phyloP scores from a whole-genome alignment of 2,329 filamentous ascomycete genomes.

The Nothophaeocryptopus gaeumannii region DNA sequence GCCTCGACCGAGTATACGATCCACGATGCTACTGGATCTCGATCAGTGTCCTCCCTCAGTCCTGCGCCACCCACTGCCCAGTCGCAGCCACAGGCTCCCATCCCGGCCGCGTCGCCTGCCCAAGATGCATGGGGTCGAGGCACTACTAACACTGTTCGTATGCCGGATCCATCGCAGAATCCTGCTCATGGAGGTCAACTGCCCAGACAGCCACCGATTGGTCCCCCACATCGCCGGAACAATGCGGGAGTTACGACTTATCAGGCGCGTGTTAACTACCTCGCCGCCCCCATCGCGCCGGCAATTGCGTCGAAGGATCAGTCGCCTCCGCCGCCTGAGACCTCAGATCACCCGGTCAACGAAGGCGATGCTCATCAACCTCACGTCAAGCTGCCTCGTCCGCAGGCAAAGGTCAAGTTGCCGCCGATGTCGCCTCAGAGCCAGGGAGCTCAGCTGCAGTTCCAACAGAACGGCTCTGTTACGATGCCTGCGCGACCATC shows the following conservation, averaged over 20 bases:
- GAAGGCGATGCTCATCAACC: slow-evolving; percentile 64
- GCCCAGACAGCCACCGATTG: slow-evolving; percentile 29
- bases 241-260: slow-evolving; percentile 16
- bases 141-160: slow-evolving; percentile 32
- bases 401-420: slow-evolving; percentile 75
- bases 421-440: slow-evolving; percentile 57
- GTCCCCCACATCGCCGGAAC: slow-evolving; percentile 23
- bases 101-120: slow-evolving; percentile 27
- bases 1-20: slow-evolving; percentile 30
- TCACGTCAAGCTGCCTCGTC: slow-evolving; percentile 66
- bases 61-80: slow-evolving; percentile 35
- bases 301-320: slow-evolving; percentile 25
- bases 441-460: slow-evolving; percentile 38
- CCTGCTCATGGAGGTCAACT: slow-evolving; percentile 28
- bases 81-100: slow-evolving; percentile 32
- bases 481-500: slow-evolving; percentile 40
- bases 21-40: slow-evolving; percentile 31
- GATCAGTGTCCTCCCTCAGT: slow-evolving; percentile 23
- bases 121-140: slow-evolving; percentile 20
- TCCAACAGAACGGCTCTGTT: slow-evolving; percentile 38
- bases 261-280: slow-evolving; percentile 21
- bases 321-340: slow-evolving; percentile 65
- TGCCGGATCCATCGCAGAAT: slow-evolving; percentile 33
- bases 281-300: slow-evolving; percentile 26
- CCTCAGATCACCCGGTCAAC: slow-evolving; percentile 69